Conservation (phyloP, 495 filamentous ascomycete genomes). For the Aspergillus coremiiformis region DNA sequence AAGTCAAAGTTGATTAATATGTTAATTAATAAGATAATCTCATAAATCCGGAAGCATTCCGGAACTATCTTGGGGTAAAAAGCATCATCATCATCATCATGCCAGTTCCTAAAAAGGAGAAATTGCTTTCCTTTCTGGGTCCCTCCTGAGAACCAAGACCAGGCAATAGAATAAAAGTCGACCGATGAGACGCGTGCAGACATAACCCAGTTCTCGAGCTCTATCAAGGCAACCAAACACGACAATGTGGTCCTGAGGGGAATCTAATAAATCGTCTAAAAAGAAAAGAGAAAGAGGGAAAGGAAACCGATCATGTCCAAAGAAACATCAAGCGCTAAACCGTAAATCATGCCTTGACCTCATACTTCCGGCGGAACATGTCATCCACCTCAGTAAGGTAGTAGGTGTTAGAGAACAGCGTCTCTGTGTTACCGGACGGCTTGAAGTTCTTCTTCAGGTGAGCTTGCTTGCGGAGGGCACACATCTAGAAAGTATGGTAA, state of each 20-base stretch:
- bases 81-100: slow-evolving; percentile 8
- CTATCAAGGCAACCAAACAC: slow-evolving; percentile 22
- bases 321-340: slow-evolving; percentile 15
- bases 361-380: slow-evolving; percentile 90
- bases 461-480: slow-evolving; percentile 84
- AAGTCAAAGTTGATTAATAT: background rate
- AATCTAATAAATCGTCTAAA: slow-evolving; percentile 39
- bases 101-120: slow-evolving; percentile 1
- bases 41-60: slow-evolving; percentile 16
- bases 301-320: slow-evolving; percentile 24
- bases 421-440: slow-evolving; percentile 68
- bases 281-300: too few species aligned
- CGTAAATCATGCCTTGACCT: slow-evolving; percentile 67
- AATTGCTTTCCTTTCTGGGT: background rate
- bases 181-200: slow-evolving; percentile 2
- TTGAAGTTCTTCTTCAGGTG: slow-evolving; percentile 88
- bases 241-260: slow-evolving; percentile 28
- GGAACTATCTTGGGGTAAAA: slow-evolving; percentile 13
- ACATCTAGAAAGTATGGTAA: slow-evolving; percentile 57
- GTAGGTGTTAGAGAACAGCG: slow-evolving; percentile 72
- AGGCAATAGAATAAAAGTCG: background rate
- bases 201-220: slow-evolving; percentile 19
- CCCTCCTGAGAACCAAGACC: slow-evolving; percentile 1
- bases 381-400: slow-evolving; percentile 86
- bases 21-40: slow-evolving; percentile 10